Evolutionary conservation across 1,139 yeast species (phyloP).

Genomic region (Sugiyamaella japonica): DNA sequence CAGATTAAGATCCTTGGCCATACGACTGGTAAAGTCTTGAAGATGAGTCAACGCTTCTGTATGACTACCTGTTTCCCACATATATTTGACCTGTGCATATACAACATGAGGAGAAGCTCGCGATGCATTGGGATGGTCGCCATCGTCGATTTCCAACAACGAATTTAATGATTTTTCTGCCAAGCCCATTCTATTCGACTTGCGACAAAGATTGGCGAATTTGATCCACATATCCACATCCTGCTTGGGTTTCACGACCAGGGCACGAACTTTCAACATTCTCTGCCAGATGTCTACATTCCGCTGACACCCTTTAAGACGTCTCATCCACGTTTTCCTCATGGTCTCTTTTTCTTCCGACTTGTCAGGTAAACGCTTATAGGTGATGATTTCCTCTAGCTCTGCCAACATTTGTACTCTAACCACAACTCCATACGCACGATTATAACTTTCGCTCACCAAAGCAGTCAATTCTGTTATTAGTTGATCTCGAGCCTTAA

Average conservation of each 20-base stretch:
- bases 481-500: conserved; percentile 80
- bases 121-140: conserved; percentile 57
- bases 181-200: conserved; percentile 85
- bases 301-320: conserved; percentile 90
- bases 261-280: conserved; percentile 86
- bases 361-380: conserved; percentile 79
- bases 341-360: conserved; percentile 68
- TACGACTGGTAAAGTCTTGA: conserved; percentile 84
- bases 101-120: conserved; percentile 95
- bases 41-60: conserved; percentile 83
- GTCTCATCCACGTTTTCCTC: conserved; percentile 91
- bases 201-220: conserved; percentile 93
- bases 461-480: conserved; percentile 94
- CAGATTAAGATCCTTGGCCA: conserved; percentile 71
- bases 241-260: conserved; percentile 92
- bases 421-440: conserved; percentile 96
- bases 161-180: conserved; percentile 90
- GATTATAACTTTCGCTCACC: conserved; percentile 91
- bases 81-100: conserved; percentile 91
- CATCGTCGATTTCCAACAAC: conserved; percentile 54
- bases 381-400: conserved; percentile 88
- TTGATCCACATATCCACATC: conserved; percentile 99
- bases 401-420: conserved; percentile 97
- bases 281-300: conserved; percentile 99
- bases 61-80: conserved; percentile 95